Conservation (phyloP, 306 rosid species). For the Dryas alaskensis region DNA sequence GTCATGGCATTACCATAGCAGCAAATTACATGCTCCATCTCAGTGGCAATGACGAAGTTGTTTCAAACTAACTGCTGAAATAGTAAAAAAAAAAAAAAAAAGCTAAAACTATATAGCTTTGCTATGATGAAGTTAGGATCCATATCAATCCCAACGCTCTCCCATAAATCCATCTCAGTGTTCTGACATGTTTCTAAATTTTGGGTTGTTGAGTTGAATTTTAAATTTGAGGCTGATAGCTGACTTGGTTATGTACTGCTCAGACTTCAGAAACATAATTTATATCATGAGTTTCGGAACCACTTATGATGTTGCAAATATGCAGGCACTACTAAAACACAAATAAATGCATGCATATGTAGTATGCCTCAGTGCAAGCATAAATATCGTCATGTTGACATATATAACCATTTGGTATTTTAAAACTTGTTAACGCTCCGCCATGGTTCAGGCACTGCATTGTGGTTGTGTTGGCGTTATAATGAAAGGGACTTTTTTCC, state of each 20-base stretch:
- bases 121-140: background rate
- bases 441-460: background rate
- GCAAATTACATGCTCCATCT: background rate
- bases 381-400: background rate
- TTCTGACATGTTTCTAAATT: background rate
- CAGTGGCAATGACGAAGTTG: background rate
- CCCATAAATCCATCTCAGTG: background rate
- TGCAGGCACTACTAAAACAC: background rate
- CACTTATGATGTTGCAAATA: background rate
- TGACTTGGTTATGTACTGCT: background rate
- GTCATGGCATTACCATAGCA: background rate
- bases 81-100: background rate
- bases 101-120: no score
- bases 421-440: background rate
- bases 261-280: background rate
- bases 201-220: conserved; percentile 2
- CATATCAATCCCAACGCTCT: background rate
- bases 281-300: background rate
- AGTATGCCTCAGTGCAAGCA: background rate
- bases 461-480: background rate
- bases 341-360: background rate
- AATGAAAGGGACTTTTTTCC: background rate
- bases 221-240: background rate
- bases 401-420: background rate
- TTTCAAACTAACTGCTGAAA: background rate